These are phyloP conservation scores for Fraxinus velutina DNA, from an alignment of 305 asterid genomes.

Conservation along the genomic window DNA sequence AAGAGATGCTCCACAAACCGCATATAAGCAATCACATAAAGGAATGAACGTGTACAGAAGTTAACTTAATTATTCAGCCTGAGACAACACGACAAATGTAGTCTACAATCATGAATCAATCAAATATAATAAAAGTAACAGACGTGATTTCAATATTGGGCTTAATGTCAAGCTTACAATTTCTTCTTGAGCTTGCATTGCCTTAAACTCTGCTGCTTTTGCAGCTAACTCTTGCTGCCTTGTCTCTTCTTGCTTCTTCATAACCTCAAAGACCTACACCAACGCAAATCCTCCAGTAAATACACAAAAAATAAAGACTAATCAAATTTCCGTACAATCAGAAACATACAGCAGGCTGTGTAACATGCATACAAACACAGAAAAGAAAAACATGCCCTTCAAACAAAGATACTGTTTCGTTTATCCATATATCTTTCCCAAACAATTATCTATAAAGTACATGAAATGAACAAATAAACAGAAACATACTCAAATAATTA, in stretches of 20 bases:
- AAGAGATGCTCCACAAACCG: not conserved
- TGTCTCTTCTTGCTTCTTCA: constrained; percentile 82
- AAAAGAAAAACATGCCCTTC: not conserved
- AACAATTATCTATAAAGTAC: constrained; percentile 1
- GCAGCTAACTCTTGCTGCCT: constrained; percentile 63
- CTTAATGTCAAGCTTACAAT: constrained; percentile 46
- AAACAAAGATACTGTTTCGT: not conserved
- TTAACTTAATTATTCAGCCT: not conserved
- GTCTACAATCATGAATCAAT: not conserved
- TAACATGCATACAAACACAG: not conserved
- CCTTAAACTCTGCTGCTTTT: constrained; percentile 71
- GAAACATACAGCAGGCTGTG: not conserved
- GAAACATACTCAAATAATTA: not conserved
- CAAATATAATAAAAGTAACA: not conserved
- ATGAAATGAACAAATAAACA: not conserved
- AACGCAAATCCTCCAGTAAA: constrained; percentile 16
- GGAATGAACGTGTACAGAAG: not conserved
- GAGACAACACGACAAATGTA: not conserved
- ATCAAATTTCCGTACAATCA: not conserved
- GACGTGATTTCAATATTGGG: not conserved
- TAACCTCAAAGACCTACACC: constrained; percentile 59
- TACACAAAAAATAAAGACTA: not conserved
- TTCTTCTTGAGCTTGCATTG: constrained; percentile 81
- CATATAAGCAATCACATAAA: not conserved
- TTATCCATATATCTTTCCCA: not conserved